Base-by-base conservation (phyloP, 2,329 filamentous ascomycete species). In the Pseudogymnoascus sp. region DNA sequence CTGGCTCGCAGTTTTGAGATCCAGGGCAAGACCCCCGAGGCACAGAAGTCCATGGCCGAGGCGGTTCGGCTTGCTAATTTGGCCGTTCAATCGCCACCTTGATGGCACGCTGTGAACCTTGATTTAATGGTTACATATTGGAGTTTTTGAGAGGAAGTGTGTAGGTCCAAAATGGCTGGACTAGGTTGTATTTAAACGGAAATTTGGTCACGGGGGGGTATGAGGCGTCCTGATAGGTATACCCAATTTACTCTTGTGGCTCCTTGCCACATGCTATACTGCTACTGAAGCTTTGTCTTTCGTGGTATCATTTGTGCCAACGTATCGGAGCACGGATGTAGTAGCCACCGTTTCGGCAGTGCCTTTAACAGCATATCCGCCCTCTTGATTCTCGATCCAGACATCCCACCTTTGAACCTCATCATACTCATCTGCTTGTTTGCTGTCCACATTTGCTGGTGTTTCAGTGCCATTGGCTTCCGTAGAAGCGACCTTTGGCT, bases 1-100 rank as follows among this genome's bases (percentile, higher is more conserved):
- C 78, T 93, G 57, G 86, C 86, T 1, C 84, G 90, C 68, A 90
- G 86, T 20, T 82, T 88, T 65, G 88, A 91, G 67, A 81, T 88
- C 61, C 84, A 89, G 68, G 89, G 89, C 20, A 84, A 88, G 67
- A 71, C 71, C 11, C 74, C 74, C 3, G 80, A 86, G 64, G 82
- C 82, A 9, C 70, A 71, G 37, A 66, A 66, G 6, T 73, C 77
- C 6, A 73, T 75, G 39, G 73, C 75, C n/a, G 78, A 80, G 66
- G 81, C 74, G 35, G 58, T 66, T 35, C 62, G 57, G 38, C 63
- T 69, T 57, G 68, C 70, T 39, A 65, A 68, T 53, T 63, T 64
- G 41, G 67, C 66, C 62, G 37, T 53, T n/a, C 33, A 38, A 58
- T 38, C 57, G 15, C 57, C 57, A 25, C 37, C 35, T 38, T 58